These are phyloP conservation scores for Aciculosporium take DNA, from an alignment of 2,329 filamentous ascomycete species.

Conservation along the genomic window DNA sequence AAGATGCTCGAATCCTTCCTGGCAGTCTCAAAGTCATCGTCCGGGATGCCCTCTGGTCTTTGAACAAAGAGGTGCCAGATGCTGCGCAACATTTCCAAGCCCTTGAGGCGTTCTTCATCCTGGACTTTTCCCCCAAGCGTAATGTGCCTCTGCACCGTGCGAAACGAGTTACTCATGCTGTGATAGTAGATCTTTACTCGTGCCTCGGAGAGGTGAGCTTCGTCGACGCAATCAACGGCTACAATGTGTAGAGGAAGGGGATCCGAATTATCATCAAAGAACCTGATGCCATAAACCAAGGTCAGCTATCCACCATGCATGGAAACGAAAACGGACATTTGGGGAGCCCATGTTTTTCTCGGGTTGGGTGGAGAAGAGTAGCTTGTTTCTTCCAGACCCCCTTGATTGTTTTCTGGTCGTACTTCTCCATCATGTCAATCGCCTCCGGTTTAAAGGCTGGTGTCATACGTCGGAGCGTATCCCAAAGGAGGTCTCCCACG, in stretches of 20 bases:
- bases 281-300: too few species aligned
- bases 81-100: constrained; percentile 1
- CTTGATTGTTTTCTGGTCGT: too few species aligned
- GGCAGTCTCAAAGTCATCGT: constrained; percentile 7
- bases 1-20: constrained; percentile 3
- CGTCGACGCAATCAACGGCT: constrained; percentile 7
- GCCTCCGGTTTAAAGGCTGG: constrained; percentile 4
- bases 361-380: too few species aligned
- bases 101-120: constrained; percentile 4
- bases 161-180: constrained; percentile 7
- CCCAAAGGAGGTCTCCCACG: background rate
- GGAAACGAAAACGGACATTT: too few species aligned
- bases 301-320: too few species aligned
- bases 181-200: constrained; percentile 8
- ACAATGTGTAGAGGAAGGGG: constrained; percentile 3
- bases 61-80: constrained; percentile 9
- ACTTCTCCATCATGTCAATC: constrained; percentile 6
- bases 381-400: too few species aligned
- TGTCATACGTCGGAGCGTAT: constrained; percentile 1
- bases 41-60: constrained; percentile 5
- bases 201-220: constrained; percentile 5
- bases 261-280: background rate
- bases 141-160: constrained; percentile 6
- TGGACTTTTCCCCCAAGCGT: constrained; percentile 6
- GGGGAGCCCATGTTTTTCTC: too few species aligned